phyloP scores from a whole-genome alignment of 225 moss, liverwort and hornwort species.

The Pleurozium schreberi region DNA sequence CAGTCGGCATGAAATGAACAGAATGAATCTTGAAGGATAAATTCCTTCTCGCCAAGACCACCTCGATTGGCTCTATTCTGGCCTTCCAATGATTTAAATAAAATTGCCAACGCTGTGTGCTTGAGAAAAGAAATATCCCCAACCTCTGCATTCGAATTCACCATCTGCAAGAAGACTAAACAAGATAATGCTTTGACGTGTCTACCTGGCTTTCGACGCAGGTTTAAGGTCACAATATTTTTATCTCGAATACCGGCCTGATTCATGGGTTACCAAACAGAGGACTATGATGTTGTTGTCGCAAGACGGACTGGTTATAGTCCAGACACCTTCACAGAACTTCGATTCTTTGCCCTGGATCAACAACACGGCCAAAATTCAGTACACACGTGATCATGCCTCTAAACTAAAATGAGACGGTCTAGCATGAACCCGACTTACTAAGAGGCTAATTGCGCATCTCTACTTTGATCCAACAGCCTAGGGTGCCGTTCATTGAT shows the following conservation, averaged over 20 bases:
- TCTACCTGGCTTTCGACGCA: background rate
- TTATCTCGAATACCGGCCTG: background rate
- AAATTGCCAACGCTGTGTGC: background rate
- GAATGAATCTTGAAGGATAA: background rate
- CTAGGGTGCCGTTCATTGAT: background rate
- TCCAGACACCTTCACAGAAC: background rate
- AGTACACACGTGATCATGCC: background rate
- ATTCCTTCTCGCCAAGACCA: background rate
- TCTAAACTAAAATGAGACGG: background rate
- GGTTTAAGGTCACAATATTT: background rate
- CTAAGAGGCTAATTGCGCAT: too few relatives aligned
- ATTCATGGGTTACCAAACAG: too few relatives aligned
- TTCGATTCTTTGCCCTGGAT: background rate
- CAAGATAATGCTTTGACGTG: background rate
- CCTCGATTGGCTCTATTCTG: background rate
- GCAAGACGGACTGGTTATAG: too few relatives aligned
- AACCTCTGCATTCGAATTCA: background rate
- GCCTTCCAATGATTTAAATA: background rate
- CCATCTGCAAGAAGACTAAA: background rate
- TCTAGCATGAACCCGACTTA: background rate
- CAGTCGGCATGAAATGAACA: background rate
- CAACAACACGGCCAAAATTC: background rate
- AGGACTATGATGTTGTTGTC: background rate
- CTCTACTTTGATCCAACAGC: background rate
- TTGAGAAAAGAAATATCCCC: background rate